These are phyloP conservation scores for Pseudogymnoascus sp. DNA, from an alignment of 2,329 filamentous ascomycete species.

Conservation along the genomic window DNA sequence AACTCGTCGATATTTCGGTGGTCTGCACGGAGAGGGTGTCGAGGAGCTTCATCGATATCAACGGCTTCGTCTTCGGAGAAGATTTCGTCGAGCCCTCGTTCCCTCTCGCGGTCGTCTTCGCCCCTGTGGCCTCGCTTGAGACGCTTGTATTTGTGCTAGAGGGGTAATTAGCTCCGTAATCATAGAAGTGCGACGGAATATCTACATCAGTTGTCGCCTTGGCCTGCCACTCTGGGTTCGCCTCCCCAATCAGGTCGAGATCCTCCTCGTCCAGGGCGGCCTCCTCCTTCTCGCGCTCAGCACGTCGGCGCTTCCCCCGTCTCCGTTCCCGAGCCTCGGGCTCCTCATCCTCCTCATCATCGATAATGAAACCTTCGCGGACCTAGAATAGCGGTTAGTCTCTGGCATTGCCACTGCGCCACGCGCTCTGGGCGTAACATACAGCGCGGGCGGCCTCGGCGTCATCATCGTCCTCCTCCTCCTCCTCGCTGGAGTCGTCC, in stretches of 20 bases:
- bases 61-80: conserved; percentile 93
- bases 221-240: conserved; percentile 61
- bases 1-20: conserved; percentile 68
- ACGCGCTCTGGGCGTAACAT: conserved; percentile 22
- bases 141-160: conserved; percentile 84
- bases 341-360: conserved; percentile 72
- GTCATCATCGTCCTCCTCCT: conserved; percentile 87
- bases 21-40: conserved; percentile 30
- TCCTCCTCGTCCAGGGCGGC: conserved; percentile 88
- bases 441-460: conserved; percentile 75
- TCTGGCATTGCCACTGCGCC: conserved; percentile 15
- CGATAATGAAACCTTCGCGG: conserved; percentile 91
- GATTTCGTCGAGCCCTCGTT: conserved; percentile 78
- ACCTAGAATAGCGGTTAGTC: conserved; percentile 44
- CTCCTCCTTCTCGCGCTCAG: conserved; percentile 76
- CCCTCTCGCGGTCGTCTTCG: conserved; percentile 57
- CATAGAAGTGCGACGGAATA: neutral
- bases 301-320: conserved; percentile 66
- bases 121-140: conserved; percentile 85
- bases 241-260: conserved; percentile 85
- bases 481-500: conserved; percentile 85
- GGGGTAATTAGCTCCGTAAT: conserved; percentile 17
- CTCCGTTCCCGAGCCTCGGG: conserved; percentile 46
- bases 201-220: conserved; percentile 62
- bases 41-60: conserved; percentile 36